phyloP scores from a whole-genome alignment of 371 early-diverging fungal genomes.

The Mortierella sp. region DNA sequence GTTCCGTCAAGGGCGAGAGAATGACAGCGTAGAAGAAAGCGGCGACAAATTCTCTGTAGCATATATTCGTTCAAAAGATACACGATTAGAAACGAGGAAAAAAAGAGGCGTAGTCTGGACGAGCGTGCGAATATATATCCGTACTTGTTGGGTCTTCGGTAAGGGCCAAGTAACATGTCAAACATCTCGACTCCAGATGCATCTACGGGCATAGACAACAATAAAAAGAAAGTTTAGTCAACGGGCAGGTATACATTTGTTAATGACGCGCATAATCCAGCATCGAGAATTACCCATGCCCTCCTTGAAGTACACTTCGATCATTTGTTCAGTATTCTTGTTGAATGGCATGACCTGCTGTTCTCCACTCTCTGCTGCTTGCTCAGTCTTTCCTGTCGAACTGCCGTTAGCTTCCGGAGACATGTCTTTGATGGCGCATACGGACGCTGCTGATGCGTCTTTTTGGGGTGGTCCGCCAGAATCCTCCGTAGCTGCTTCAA shows the following conservation, averaged over 20 bases:
- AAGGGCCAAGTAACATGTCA: conserved; percentile 34
- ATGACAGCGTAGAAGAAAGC: conserved; percentile 42
- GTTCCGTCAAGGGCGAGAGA: conserved; percentile 40
- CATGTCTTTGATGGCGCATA: neutral
- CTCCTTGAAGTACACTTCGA: conserved; percentile 39
- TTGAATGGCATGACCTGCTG: conserved; percentile 33
- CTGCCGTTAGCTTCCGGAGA: too few relatives aligned
- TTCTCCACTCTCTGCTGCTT: neutral
- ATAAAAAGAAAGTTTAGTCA: too few relatives aligned
- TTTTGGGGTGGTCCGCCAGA: too few relatives aligned
- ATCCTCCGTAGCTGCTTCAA: neutral
- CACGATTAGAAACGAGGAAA: too few relatives aligned
- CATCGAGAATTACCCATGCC: conserved; percentile 31
- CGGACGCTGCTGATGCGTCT: neutral
- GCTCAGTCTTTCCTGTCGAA: neutral
- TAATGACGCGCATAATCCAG: neutral
- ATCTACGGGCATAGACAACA: conserved; percentile 13
- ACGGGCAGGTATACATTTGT: neutral
- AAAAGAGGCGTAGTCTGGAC: too few relatives aligned
- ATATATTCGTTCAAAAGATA: too few relatives aligned
- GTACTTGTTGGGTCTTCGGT: conserved; percentile 46
- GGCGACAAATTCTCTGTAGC: conserved; percentile 35
- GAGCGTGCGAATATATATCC: too few relatives aligned
- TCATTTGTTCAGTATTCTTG: conserved; percentile 38
- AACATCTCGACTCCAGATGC: conserved; percentile 43